These are phyloP conservation scores for Diaporthe capsici DNA, from an alignment of 2,329 filamentous ascomycete species.

Conservation along the genomic window DNA sequence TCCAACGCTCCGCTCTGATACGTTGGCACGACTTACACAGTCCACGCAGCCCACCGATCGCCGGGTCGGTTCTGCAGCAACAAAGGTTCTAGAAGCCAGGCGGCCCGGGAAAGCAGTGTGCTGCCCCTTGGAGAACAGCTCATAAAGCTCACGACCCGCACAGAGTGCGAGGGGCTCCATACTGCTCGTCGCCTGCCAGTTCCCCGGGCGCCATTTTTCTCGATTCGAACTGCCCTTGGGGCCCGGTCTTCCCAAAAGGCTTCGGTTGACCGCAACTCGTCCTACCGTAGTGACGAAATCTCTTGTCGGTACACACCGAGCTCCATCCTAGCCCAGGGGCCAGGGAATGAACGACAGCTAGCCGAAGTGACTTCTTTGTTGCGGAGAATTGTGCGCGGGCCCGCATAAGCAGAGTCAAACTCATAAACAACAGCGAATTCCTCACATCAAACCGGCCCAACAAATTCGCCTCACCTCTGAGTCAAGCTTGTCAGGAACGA, in stretches of 20 bases:
- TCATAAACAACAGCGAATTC: slow-evolving; percentile 38
- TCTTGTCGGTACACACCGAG: slow-evolving; percentile 21
- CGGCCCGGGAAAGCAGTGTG: slow-evolving; percentile 17
- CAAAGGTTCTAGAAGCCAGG: slow-evolving; percentile 31
- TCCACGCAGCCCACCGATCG: slow-evolving; percentile 28
- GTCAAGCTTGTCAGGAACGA: slow-evolving; percentile 26
- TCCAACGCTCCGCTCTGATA: slow-evolving; percentile 34
- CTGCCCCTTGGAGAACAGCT: slow-evolving; percentile 29
- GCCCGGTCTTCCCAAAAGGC: slow-evolving; percentile 5
- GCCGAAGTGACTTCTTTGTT: slow-evolving; percentile 37
- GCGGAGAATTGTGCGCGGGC: slow-evolving; percentile 35
- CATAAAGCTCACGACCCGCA: slow-evolving; percentile 40
- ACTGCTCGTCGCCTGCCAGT: slow-evolving; percentile 30
- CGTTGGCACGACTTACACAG: slow-evolving; percentile 31
- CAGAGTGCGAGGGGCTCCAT: slow-evolving; percentile 28
- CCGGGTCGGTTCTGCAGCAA: slow-evolving; percentile 27
- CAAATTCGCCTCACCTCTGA: neutral
- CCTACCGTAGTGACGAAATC: slow-evolving; percentile 32
- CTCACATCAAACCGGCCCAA: slow-evolving; percentile 20
- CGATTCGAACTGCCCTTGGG: slow-evolving; percentile 28
- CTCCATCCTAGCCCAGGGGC: slow-evolving; percentile 37
- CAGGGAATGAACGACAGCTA: slow-evolving; percentile 34
- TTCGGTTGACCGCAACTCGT: slow-evolving; percentile 39
- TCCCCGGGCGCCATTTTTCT: slow-evolving; percentile 29
- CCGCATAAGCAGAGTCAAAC: slow-evolving; percentile 32